phyloP scores from a whole-genome alignment of 2,329 filamentous ascomycete species.

The Aspergillaceae sp. region DNA sequence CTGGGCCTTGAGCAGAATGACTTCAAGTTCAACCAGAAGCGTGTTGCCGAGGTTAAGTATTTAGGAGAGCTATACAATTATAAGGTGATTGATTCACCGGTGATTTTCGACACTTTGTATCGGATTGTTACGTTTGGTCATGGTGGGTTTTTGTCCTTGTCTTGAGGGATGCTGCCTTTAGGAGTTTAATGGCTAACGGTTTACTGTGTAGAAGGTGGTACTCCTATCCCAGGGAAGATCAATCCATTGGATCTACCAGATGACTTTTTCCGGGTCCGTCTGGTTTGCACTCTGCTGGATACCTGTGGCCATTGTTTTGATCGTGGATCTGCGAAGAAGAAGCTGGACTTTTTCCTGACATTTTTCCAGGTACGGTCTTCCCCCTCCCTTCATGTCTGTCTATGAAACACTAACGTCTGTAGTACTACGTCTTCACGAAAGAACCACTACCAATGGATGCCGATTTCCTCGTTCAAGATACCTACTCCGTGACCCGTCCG shows the following conservation, averaged over 20 bases:
- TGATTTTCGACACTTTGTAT: constrained; percentile 93
- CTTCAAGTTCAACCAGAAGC: constrained; percentile 92
- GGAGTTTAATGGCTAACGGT: no score
- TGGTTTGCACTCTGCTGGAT: constrained; percentile 82
- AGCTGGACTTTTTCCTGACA: constrained; percentile 91
- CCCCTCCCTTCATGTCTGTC: not conserved
- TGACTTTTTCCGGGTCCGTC: constrained; percentile 90
- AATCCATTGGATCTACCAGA: constrained; percentile 80
- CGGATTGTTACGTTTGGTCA: constrained; percentile 91
- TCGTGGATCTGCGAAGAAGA: constrained; percentile 87
- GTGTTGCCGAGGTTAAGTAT: constrained; percentile 93
- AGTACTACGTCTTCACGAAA: constrained; percentile 92
- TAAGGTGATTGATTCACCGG: constrained; percentile 86
- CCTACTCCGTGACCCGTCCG: constrained; percentile 72
- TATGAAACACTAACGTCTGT: constrained; percentile 9
- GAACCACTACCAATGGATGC: constrained; percentile 89
- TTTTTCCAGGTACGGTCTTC: constrained; percentile 66
- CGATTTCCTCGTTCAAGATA: constrained; percentile 92
- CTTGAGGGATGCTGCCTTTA: no score
- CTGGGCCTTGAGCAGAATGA: constrained; percentile 91
- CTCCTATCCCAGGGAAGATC: constrained; percentile 66
- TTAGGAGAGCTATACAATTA: constrained; percentile 96
- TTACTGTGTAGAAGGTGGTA: constrained; percentile 53
- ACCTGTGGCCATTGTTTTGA: constrained; percentile 96
- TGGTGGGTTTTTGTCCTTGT: constrained; percentile 36